These are phyloP conservation scores for Draba incana DNA, from an alignment of 345 rosid genomes.

Conservation along the genomic window DNA sequence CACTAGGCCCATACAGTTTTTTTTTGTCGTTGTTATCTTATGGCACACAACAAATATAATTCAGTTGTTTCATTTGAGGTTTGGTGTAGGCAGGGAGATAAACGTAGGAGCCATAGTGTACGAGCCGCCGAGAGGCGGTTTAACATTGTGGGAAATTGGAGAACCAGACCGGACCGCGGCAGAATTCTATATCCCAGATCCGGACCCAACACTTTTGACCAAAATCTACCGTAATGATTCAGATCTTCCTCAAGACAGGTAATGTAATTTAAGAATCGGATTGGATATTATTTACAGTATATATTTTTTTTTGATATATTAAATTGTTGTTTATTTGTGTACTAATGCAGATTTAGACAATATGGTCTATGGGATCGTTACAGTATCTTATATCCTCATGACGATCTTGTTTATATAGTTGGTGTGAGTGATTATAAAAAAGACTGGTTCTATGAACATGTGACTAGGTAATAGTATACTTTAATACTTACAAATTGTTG, in stretches of 20 bases:
- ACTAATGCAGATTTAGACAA: conserved; percentile 61
- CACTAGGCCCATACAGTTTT: neutral
- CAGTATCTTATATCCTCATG: conserved; percentile 52
- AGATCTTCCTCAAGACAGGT: conserved; percentile 43
- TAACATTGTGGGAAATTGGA: conserved; percentile 91
- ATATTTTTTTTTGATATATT: neutral
- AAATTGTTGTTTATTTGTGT: neutral
- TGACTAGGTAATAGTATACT: conserved; percentile 49
- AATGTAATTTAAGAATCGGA: neutral
- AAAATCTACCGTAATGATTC: conserved; percentile 36
- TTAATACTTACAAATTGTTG: too few relatives aligned
- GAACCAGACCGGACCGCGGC: conserved; percentile 72
- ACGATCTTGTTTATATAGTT: conserved; percentile 55
- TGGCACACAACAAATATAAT: neutral
- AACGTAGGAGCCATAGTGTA: conserved; percentile 52
- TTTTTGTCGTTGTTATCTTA: neutral
- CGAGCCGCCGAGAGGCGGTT: conserved; percentile 74
- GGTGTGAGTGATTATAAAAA: conserved; percentile 50
- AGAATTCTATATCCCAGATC: conserved; percentile 70
- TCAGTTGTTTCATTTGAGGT: neutral
- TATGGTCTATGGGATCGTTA: conserved; percentile 80
- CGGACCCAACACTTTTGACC: conserved; percentile 59
- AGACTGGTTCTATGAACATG: conserved; percentile 89
- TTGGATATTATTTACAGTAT: neutral
- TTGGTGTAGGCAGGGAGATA: conserved; percentile 48